Percentiles rank a stretch among this genome's conserved stretches.
Conservation (phyloP, 441 rosid species). For the Erodium trifolium region DNA sequence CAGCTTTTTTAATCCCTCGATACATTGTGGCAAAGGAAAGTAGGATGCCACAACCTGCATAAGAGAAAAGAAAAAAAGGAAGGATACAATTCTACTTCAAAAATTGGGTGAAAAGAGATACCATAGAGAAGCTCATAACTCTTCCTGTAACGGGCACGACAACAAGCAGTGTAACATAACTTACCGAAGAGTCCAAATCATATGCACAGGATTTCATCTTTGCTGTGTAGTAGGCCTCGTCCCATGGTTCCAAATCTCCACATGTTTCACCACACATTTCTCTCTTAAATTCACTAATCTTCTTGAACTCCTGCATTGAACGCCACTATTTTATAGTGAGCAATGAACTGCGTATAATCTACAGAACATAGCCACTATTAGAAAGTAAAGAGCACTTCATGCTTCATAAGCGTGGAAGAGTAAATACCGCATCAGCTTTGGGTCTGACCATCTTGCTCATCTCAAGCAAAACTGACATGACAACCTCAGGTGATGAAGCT, state of each 20-base stretch:
- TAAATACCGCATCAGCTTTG: constrained; percentile 72
- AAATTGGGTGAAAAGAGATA: neutral
- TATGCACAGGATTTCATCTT: constrained; percentile 69
- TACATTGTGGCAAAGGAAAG: constrained; percentile 78
- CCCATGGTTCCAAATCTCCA: constrained; percentile 86
- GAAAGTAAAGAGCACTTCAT: neutral
- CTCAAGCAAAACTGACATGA: constrained; percentile 68
- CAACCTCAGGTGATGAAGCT: constrained; percentile 82
- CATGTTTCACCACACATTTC: constrained; percentile 40
- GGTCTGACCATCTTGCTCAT: constrained; percentile 67
- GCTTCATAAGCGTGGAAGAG: constrained; percentile 4
- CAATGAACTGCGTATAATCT: constrained; percentile 13
- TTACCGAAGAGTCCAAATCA: constrained; percentile 65
- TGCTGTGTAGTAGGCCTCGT: constrained; percentile 76
- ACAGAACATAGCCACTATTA: constrained; percentile 9
- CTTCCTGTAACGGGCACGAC: neutral
- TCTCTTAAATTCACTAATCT: constrained; percentile 59
- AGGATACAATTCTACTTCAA: constrained; percentile 3
- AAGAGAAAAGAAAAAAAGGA: neutral
- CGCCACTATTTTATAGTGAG: constrained; percentile 17
- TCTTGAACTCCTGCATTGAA: constrained; percentile 53
- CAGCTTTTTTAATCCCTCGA: constrained; percentile 73
- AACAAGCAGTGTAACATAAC: constrained; percentile 25
- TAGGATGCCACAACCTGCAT: constrained; percentile 66
- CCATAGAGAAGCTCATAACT: neutral